Evolutionary conservation across 176 grass and related monocot genomes (phyloP).

Genomic region (Stipa capillata): DNA sequence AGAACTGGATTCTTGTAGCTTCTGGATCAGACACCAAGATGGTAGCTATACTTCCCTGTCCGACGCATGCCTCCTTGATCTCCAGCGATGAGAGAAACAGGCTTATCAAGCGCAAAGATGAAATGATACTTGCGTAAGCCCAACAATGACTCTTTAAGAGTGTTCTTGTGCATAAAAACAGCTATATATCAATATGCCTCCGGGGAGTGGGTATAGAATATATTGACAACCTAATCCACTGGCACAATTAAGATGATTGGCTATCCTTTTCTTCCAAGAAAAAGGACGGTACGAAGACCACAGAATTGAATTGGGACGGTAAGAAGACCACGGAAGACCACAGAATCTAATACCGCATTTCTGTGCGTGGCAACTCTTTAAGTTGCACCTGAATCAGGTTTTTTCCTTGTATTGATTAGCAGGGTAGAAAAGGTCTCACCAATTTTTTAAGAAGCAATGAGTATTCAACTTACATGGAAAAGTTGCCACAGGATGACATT

Average conservation of each 20-base stretch:
- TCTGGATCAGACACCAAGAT: neutral
- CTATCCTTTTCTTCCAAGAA: slow-evolving; percentile 2
- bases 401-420: neutral
- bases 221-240: slow-evolving; percentile 34
- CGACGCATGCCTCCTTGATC: neutral
- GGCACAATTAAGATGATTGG: slow-evolving; percentile 26
- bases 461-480: slow-evolving; percentile 32
- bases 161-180: slow-evolving; percentile 27
- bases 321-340: slow-evolving; percentile 14
- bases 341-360: slow-evolving; percentile 38
- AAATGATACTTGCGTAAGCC: neutral
- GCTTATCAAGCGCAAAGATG: neutral
- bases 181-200: slow-evolving; percentile 17
- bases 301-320: neutral
- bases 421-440: neutral
- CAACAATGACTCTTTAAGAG: neutral
- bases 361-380: slow-evolving; percentile 19
- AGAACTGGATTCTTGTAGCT: neutral
- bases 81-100: neutral
- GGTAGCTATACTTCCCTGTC: slow-evolving; percentile 3
- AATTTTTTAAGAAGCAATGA: slow-evolving; percentile 25
- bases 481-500: slow-evolving; percentile 16
- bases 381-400: slow-evolving; percentile 24
- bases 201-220: slow-evolving; percentile 43
- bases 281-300: slow-evolving; percentile 18